phyloP scores from a whole-genome alignment of 1,284 basidiomycete genomes.

The Sporisorium exsertum region DNA sequence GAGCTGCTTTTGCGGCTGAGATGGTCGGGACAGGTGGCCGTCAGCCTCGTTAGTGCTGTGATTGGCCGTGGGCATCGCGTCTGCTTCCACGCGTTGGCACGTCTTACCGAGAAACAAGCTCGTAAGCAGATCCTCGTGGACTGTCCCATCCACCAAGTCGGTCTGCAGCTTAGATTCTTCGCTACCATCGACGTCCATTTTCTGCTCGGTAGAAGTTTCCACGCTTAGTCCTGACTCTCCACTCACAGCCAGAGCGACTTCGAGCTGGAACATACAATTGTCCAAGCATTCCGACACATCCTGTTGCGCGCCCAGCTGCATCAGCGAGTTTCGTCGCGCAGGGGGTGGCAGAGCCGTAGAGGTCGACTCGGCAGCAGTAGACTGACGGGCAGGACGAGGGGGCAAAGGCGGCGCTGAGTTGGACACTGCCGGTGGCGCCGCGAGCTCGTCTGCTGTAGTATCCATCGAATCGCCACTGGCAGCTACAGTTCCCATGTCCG shows the following conservation, averaged over 20 bases:
- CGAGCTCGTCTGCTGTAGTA: constrained; percentile 17
- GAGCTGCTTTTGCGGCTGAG: constrained; percentile 37
- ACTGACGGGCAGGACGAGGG: constrained; percentile 22
- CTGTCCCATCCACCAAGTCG: not conserved
- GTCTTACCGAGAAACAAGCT: constrained; percentile 62
- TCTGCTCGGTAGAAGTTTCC: not conserved
- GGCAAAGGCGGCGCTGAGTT: constrained; percentile 25
- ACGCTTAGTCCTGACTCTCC: not conserved
- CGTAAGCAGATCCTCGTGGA: constrained; percentile 37
- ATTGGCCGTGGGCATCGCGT: constrained; percentile 4
- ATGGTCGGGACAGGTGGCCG: constrained; percentile 14
- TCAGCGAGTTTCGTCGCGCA: constrained; percentile 55
- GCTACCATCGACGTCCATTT: constrained; percentile 40
- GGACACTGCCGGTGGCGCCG: not conserved
- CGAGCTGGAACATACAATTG: constrained; percentile 98
- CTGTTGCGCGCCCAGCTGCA: constrained; percentile 84
- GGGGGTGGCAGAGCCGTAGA: constrained; percentile 24
- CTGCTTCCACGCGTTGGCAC: constrained; percentile 55
- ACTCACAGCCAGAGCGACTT: constrained; percentile 81
- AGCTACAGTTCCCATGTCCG: not conserved
- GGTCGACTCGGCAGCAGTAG: constrained; percentile 7
- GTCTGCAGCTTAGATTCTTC: not conserved
- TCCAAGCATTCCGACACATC: constrained; percentile 99
- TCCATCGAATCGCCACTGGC: constrained; percentile 23
- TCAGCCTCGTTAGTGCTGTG: constrained; percentile 1